Percentiles rank a stretch among this genome's conserved stretches.
Conservation (phyloP, 2,329 filamentous ascomycete species). For the Ascochyta rabiei region DNA sequence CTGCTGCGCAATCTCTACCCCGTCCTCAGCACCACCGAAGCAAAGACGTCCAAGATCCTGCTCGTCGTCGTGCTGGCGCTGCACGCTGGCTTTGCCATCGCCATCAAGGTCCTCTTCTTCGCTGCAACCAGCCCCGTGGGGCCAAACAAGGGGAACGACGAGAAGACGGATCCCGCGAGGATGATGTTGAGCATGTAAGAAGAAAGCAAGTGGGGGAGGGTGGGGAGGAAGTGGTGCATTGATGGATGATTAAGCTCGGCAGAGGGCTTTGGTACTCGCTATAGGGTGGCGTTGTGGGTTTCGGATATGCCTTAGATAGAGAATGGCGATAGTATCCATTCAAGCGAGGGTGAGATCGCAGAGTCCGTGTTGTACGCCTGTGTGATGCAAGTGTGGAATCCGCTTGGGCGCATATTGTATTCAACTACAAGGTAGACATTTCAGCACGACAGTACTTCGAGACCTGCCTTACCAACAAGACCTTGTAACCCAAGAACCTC, state of each 20-base stretch:
- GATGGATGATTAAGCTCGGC: background rate
- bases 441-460: no score
- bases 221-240: background rate
- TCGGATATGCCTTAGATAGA: background rate
- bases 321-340: background rate
- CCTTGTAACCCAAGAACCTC: no score
- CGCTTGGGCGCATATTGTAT: no score
- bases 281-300: background rate
- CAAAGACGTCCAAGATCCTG: constrained; percentile 86
- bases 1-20: constrained; percentile 61
- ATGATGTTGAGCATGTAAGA: constrained; percentile 25
- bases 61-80: constrained; percentile 82
- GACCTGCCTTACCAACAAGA: no score
- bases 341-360: no score
- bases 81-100: constrained; percentile 87
- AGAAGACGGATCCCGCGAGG: constrained; percentile 29
- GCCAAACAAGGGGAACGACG: constrained; percentile 31
- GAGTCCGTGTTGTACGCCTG: no score
- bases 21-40: constrained; percentile 89
- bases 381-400: no score
- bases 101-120: constrained; percentile 98
- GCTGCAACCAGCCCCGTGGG: constrained; percentile 60
- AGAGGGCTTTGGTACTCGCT: background rate
- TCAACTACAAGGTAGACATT: no score
- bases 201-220: background rate